Conservation (phyloP, 768 basidiomycete genomes). For the Boletus reticuloceps region DNA sequence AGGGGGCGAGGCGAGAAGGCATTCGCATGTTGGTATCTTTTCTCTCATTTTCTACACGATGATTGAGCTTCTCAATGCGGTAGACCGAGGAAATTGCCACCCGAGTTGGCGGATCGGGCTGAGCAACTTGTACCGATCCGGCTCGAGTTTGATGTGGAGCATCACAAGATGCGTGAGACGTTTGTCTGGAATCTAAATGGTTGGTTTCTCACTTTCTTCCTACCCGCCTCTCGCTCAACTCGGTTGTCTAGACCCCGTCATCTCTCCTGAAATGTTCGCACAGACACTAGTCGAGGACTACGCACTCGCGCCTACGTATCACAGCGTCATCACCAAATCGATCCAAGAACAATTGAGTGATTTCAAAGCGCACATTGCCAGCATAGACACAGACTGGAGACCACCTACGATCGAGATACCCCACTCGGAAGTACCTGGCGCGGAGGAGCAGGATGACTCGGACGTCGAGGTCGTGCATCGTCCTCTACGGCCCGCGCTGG, state of each 20-base stretch:
- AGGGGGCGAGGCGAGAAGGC: conserved; percentile 61
- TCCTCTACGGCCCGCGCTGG: conserved; percentile 7
- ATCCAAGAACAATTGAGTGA: conserved; percentile 90
- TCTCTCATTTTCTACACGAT: not conserved
- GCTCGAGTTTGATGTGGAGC: conserved; percentile 95
- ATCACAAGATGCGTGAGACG: conserved; percentile 91
- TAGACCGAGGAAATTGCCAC: conserved; percentile 60
- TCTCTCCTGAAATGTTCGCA: conserved; percentile 89
- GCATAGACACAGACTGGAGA: conserved; percentile 47
- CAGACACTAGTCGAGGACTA: conserved; percentile 93
- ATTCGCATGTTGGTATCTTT: conserved; percentile 66
- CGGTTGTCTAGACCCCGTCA: conserved; percentile 64
- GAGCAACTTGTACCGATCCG: conserved; percentile 93
- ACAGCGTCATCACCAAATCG: conserved; percentile 66
- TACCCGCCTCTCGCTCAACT: not conserved
- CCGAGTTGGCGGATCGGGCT: conserved; percentile 55
- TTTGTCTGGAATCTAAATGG: conserved; percentile 97
- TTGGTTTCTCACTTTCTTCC: conserved; percentile 35
- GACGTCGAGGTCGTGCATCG: conserved; percentile 20
- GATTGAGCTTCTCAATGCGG: not conserved
- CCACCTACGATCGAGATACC: conserved; percentile 22
- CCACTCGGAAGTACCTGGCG: conserved; percentile 19
- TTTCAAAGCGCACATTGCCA: conserved; percentile 64
- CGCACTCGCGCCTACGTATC: conserved; percentile 61
- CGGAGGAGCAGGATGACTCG: conserved; percentile 31